Conservation (phyloP, 2,329 filamentous ascomycete species). For the Penicillium sp. region DNA sequence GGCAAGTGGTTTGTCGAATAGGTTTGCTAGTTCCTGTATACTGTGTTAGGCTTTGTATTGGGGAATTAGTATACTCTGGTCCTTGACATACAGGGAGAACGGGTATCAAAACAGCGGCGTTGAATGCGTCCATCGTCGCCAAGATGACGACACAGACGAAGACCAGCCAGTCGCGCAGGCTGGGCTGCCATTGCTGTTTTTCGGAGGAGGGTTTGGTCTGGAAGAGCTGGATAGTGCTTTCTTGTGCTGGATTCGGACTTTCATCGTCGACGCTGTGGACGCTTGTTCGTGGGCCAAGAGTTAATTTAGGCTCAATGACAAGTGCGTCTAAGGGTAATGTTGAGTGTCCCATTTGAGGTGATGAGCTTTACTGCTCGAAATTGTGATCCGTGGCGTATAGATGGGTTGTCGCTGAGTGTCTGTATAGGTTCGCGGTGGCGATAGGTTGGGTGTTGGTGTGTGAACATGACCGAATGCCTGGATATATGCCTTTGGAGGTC, state of each 20-base stretch:
- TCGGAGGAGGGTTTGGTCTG: slow-evolving; percentile 13
- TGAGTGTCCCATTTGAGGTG: slow-evolving; percentile 16
- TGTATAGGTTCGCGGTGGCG: neutral
- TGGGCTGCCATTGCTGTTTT: slow-evolving; percentile 35
- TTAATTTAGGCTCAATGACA: slow-evolving; percentile 15
- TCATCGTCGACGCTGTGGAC: slow-evolving; percentile 12
- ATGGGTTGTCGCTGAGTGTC: neutral
- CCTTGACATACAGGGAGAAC: slow-evolving; percentile 40
- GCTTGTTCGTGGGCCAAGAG: slow-evolving; percentile 12
- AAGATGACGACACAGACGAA: slow-evolving; percentile 43
- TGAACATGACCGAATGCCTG: neutral
- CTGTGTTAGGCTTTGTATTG: neutral
- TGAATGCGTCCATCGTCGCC: slow-evolving; percentile 49
- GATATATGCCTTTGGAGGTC: neutral
- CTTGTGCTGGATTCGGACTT: slow-evolving; percentile 9
- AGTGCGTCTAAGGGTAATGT: slow-evolving; percentile 9
- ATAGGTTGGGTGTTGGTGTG: neutral
- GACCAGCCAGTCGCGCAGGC: slow-evolving; percentile 40
- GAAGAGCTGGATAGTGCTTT: slow-evolving; percentile 21
- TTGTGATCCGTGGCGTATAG: neutral
- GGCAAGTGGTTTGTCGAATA: slow-evolving; percentile 32
- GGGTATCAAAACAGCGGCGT: slow-evolving; percentile 47
- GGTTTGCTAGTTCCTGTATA: slow-evolving; percentile 31
- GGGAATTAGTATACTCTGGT: too few species aligned
- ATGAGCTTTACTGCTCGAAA: neutral